phyloP scores from a whole-genome alignment of 2,329 filamentous ascomycete species.

The Hysterium pulicare region DNA sequence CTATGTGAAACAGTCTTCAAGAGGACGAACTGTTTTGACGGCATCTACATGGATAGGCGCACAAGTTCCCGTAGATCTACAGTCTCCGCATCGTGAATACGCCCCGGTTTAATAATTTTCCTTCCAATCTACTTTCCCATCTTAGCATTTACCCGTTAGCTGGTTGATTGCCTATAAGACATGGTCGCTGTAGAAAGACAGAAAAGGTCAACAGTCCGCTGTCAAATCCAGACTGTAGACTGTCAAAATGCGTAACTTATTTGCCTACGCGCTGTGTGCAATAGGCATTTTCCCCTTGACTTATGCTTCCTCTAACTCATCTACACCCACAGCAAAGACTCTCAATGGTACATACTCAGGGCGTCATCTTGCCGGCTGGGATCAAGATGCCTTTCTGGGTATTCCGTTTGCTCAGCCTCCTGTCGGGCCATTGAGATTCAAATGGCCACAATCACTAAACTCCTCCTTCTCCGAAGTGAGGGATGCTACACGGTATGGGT shows the following conservation, averaged over 20 bases:
- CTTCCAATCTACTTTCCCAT: background rate
- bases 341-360: constrained; percentile 9
- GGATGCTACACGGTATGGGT: constrained; percentile 39
- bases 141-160: background rate
- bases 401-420: constrained; percentile 8
- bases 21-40: too few species aligned
- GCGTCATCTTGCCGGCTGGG: constrained; percentile 5
- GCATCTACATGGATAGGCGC: too few species aligned
- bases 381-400: constrained; percentile 8
- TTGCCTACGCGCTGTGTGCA: background rate
- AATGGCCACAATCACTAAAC: constrained; percentile 8
- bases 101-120: constrained; percentile 2
- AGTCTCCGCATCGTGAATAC: too few species aligned
- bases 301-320: constrained; percentile 3
- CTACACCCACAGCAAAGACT: constrained; percentile 3
- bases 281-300: background rate
- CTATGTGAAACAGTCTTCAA: too few species aligned
- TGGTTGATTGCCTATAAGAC: background rate
- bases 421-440: constrained; percentile 3
- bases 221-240: too few species aligned
- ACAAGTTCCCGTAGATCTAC: too few species aligned
- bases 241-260: background rate
- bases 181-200: background rate
- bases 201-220: background rate
- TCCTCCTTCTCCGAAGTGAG: constrained; percentile 38